Evolutionary conservation across 139 green algal genomes (phyloP), one percentile per base, ranked within the genome.

Genomic region (Chlamydomonas sp.): DNA sequence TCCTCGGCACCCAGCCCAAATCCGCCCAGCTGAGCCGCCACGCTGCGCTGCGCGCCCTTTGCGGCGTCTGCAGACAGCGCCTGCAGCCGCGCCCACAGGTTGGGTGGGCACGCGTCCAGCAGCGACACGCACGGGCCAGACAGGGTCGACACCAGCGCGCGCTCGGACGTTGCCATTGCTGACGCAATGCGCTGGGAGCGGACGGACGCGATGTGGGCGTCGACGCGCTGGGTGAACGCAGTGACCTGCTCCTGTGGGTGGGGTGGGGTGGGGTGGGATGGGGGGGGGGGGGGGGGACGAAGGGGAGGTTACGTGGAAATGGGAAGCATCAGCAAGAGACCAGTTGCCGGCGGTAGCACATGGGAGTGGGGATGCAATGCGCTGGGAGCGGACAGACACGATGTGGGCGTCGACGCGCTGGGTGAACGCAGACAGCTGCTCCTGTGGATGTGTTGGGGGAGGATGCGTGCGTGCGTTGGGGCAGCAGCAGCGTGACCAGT

Each of bases 61-160:
- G 71, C 33, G 28, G 76, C 71, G 2, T 70, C 54, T 6, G 8
- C 4, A 37, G 34, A 26, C n/a, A 86, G 77, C 20, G 36, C 70
- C 70, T 79, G 71, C 58, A 92, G 76, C 37, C 81, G 77, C 16
- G 72, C 70, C 90, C 90, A 96, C 36, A 95, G 58, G 57, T 89
- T 78, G 4, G 69, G 31, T 26, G 70, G 48, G 39, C 76, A 78
- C 24, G 5, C 20, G 35, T 82, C 76, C 39, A 82, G 76, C 37
- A 82, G 67, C 24, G 48, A 67, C 3, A 78, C 71, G 6, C 73
- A 63, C 3, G 76, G 68, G 2, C 68, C 72, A 33, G 67, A 71
- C 2, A 76, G 0, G 1, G 58, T n/a, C 3, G 35, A 13, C 1
- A 2, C 35, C 57, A 79, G 22, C 47, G 60, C 39, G 50, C 65